These are phyloP conservation scores for Trypanosoma cruzi DNA, from an alignment of 208 protist genomes.

Conservation along the genomic window DNA sequence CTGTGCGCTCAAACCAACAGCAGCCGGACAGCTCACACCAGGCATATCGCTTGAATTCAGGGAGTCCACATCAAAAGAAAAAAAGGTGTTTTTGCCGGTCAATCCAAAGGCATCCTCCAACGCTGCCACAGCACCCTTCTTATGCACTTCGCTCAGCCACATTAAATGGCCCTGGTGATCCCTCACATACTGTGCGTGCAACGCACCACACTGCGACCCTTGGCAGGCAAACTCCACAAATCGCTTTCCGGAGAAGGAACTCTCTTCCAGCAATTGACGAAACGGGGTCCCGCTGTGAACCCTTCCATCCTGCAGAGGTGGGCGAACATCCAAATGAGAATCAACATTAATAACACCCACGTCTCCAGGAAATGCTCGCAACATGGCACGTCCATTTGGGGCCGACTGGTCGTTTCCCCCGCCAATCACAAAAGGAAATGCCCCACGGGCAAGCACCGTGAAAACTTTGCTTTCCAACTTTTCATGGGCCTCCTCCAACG, in stretches of 20 bases:
- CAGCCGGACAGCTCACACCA: constrained; percentile 57
- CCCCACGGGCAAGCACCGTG: constrained; percentile 16
- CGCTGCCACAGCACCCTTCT: constrained; percentile 10
- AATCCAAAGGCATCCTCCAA: constrained; percentile 27
- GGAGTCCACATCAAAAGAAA: constrained; percentile 80
- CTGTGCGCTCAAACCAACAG: constrained; percentile 49
- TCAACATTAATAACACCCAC: constrained; percentile 82
- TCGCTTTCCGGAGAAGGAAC: constrained; percentile 22
- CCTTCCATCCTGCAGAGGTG: constrained; percentile 29
- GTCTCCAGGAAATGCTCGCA: constrained; percentile 21
- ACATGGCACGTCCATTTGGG: constrained; percentile 51
- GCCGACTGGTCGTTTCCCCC: constrained; percentile 80
- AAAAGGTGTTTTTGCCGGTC: constrained; percentile 52
- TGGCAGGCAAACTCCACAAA: constrained; percentile 85
- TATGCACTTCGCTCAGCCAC: constrained; percentile 44
- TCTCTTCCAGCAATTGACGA: constrained; percentile 49
- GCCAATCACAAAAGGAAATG: constrained; percentile 73
- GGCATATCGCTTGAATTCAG: constrained; percentile 42
- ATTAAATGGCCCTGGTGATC: constrained; percentile 37
- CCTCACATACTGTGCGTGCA: constrained; percentile 53
- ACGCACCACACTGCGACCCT: constrained; percentile 57
- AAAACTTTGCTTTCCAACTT: constrained; percentile 33
- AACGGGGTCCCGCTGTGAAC: constrained; percentile 78
- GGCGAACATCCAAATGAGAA: constrained; percentile 79
- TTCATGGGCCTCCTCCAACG: constrained; percentile 46